Evolutionary conservation across 768 basidiomycete genomes (phyloP), one percentile per base, ranked within the genome.

Genomic region (Crucibulum laeve): DNA sequence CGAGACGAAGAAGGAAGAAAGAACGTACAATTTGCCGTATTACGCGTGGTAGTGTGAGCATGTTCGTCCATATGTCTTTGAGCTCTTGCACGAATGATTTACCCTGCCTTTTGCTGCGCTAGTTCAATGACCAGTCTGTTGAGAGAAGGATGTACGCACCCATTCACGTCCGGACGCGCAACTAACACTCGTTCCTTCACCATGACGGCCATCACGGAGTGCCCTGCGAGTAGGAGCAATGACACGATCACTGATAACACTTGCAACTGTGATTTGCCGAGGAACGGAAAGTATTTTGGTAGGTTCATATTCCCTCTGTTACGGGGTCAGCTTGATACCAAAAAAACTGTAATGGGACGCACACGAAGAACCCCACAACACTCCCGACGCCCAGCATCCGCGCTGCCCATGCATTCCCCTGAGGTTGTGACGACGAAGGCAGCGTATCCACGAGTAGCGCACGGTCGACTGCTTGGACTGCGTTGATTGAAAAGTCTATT

Each of bases 401-500:
- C 0, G 89, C 91, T 0, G 91, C 94, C 94, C 94, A 98, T 0
- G 94, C 94, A 57, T 94, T 96, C 1, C 88, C 93, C 6, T 76
- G 69, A 4, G 92, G 81, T 60, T 98, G 94, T 19, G 79, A 70
- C 1, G 75, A 58, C 0, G 86, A 67, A 0, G 91, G 84, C 3
- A 95, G 62, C 0, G 77, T 87, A 57, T 98, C 94, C 0, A 98
- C 90, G 5, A 97, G 69, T 7, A 96, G 74, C 0, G 93, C 90
- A 38, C 94, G 87, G 59, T 96, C 91, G 15, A 91, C 80, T 0
- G 92, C 90, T 70, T 87, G 87, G 2, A 94, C 91, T 22, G 72
- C 72, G 50, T 76, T 77, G 30, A 80, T 75, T 11, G 75, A 68
- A 52, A 80, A 84, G 57, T 84, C 81, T 24, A 82, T 74, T 14